These are phyloP conservation scores for Dactylellina drechsleri DNA, from an alignment of 2,329 filamentous ascomycete species.

Conservation along the genomic window DNA sequence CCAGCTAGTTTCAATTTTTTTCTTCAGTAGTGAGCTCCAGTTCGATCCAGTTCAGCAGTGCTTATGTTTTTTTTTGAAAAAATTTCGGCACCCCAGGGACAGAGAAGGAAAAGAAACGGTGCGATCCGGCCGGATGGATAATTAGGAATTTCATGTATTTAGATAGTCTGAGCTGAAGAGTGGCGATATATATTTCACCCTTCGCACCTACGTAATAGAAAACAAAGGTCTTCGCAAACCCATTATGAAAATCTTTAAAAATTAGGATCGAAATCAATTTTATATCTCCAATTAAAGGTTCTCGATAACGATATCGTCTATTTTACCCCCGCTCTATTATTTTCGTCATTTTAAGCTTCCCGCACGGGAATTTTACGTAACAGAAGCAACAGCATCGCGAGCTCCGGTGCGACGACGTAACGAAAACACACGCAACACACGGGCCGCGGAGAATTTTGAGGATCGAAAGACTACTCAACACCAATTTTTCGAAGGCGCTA, in stretches of 20 bases:
- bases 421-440: conserved; percentile 26
- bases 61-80: conserved; percentile 1
- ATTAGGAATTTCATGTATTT: neutral
- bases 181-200: conserved; percentile 45
- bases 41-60: conserved; percentile 22
- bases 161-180: conserved; percentile 14
- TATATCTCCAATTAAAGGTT: too few species aligned
- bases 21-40: neutral
- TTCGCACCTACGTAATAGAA: neutral
- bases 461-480: too few species aligned
- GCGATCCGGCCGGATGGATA: conserved; percentile 12
- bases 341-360: conserved; percentile 13
- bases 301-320: conserved; percentile 22
- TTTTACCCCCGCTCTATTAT: neutral
- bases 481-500: neutral
- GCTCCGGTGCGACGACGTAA: conserved; percentile 8
- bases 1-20: neutral
- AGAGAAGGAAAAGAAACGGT: conserved; percentile 1
- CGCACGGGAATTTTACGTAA: conserved; percentile 34
- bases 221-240: neutral
- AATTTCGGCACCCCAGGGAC: conserved; percentile 1
- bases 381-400: conserved; percentile 11
- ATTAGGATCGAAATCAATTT: too few species aligned
- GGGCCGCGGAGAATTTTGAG: conserved; percentile 17
- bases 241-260: neutral